phyloP scores from a whole-genome alignment of 2,329 filamentous ascomycete genomes.

The Arthrobotrys iridis region DNA sequence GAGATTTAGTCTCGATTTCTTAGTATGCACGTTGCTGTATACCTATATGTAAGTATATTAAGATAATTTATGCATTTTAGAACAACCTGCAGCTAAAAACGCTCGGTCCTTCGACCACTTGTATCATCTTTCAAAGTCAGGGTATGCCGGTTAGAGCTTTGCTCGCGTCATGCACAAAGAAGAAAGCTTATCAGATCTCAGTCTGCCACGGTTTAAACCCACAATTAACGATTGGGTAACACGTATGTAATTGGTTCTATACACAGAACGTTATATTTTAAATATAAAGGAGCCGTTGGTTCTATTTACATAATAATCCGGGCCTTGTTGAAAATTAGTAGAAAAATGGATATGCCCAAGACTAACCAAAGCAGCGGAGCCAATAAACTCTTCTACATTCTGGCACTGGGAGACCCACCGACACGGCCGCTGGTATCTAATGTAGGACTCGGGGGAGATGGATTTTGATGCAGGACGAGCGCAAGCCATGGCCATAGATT shows the following conservation, averaged over 20 bases:
- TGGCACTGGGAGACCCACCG: not conserved
- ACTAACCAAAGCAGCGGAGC: no score
- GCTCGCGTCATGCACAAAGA: not conserved
- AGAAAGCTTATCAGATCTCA: not conserved
- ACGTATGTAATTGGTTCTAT: not conserved
- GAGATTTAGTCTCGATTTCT: constrained; percentile 29
- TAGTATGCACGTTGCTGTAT: not conserved
- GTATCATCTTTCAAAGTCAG: not conserved
- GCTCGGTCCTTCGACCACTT: constrained; percentile 18
- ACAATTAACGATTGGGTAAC: not conserved
- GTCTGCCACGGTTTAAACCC: not conserved
- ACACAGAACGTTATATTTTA: not conserved
- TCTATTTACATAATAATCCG: constrained; percentile 41
- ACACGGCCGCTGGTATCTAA: no score
- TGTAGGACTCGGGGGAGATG: not conserved
- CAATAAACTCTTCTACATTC: not conserved
- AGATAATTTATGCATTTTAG: not conserved
- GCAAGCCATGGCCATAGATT: constrained; percentile 17
- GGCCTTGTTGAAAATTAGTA: no score
- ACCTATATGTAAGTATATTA: constrained; percentile 5
- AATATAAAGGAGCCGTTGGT: not conserved
- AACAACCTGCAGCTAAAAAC: constrained; percentile 3
- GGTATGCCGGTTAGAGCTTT: constrained; percentile 4
- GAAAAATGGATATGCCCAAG: no score
- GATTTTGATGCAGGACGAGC: not conserved